These are phyloP conservation scores for Polyrhizophydium stewartii DNA, from an alignment of 371 early-diverging fungal genomes.

Conservation along the genomic window DNA sequence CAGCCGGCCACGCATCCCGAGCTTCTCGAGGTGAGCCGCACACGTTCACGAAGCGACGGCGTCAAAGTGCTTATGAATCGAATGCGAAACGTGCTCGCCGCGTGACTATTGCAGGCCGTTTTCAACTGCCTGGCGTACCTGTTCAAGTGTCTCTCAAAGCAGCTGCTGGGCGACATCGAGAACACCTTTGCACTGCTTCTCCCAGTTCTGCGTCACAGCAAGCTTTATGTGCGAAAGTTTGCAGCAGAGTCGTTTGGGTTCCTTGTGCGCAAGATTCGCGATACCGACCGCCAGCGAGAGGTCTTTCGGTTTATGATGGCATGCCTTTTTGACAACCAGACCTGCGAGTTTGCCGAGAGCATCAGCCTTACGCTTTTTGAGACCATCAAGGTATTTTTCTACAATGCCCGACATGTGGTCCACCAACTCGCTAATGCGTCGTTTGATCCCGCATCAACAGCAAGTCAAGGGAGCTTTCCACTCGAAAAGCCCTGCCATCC, in stretches of 20 bases:
- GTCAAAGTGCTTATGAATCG: not conserved
- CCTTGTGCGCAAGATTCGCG: conserved; percentile 72
- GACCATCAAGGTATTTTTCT: conserved; percentile 50
- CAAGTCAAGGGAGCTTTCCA: conserved; percentile 16
- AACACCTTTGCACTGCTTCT: conserved; percentile 47
- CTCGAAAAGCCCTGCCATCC: conserved; percentile 5
- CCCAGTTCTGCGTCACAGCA: conserved; percentile 65
- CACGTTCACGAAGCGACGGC: not conserved
- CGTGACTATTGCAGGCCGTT: conserved; percentile 45
- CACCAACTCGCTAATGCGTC: too few relatives aligned
- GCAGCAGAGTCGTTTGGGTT: conserved; percentile 90
- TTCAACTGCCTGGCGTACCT: conserved; percentile 86
- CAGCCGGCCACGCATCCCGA: conserved; percentile 53
- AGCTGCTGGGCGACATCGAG: conserved; percentile 62
- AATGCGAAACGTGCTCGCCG: not conserved
- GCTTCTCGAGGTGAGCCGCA: conserved; percentile 63
- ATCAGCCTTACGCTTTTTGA: conserved; percentile 77
- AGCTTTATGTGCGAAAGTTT: conserved; percentile 79
- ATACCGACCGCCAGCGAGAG: conserved; percentile 37
- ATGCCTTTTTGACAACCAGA: conserved; percentile 45
- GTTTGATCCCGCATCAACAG: not conserved
- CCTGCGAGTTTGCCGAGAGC: conserved; percentile 63
- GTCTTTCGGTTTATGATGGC: conserved; percentile 58
- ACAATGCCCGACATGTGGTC: too few relatives aligned
- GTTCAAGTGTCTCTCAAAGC: conserved; percentile 79